phyloP scores from a whole-genome alignment of 139 green algal species.

The Chlamydomonas sp. region DNA sequence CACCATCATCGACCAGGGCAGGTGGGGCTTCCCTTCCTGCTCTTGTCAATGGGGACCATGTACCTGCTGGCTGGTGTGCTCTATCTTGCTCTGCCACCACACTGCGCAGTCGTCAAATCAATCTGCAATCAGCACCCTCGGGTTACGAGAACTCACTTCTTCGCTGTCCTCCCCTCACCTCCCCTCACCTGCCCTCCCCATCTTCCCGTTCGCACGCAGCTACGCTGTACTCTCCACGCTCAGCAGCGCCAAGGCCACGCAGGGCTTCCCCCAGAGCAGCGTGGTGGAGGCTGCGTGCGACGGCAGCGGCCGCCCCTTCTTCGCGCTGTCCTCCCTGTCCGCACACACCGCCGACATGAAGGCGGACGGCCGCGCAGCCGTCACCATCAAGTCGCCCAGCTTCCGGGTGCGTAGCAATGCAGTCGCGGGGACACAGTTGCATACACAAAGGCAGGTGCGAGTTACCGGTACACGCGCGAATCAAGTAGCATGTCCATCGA shows the following conservation, averaged over 20 bases:
- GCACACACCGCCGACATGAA: conserved; percentile 76
- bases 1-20: conserved; percentile 68
- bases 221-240: conserved; percentile 75
- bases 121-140: too few relatives aligned
- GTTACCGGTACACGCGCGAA: background rate
- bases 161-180: background rate
- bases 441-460: background rate
- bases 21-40: conserved; percentile 25
- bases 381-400: conserved; percentile 71
- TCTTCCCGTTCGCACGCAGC: conserved; percentile 20
- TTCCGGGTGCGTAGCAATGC: conserved; percentile 61
- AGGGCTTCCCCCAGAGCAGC: conserved; percentile 37
- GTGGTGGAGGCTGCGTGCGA: conserved; percentile 79
- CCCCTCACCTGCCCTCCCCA: background rate
- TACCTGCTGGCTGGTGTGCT: too few relatives aligned
- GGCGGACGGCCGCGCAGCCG: conserved; percentile 57
- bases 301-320: conserved; percentile 66
- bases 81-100: too few relatives aligned
- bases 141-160: background rate
- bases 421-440: too few relatives aligned
- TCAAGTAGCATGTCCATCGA: background rate
- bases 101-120: too few relatives aligned
- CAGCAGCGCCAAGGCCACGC: background rate
- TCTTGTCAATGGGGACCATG: too few relatives aligned
- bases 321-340: conserved; percentile 73